Conservation (phyloP, 495 filamentous ascomycete species). For the Penicillium egyptiacum region DNA sequence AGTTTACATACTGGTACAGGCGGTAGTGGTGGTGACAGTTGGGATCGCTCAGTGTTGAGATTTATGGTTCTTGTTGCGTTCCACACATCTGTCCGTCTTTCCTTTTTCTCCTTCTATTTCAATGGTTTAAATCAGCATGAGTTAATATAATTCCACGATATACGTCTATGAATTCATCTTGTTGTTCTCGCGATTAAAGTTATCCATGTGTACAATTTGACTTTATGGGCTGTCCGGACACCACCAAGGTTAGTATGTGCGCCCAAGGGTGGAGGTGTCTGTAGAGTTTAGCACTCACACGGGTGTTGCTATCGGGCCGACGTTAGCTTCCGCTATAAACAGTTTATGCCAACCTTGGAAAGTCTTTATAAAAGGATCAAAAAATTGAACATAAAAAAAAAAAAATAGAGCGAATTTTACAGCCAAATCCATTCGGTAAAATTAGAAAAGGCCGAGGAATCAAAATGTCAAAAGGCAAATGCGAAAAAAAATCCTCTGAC, state of each 20-base stretch:
- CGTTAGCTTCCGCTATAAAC: background rate
- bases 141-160: conserved; percentile 27
- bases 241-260: too few relatives aligned
- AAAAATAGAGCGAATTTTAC: too few relatives aligned
- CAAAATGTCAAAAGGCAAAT: background rate
- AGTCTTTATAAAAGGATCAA: too few relatives aligned
- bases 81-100: conserved; percentile 10
- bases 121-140: conserved; percentile 9
- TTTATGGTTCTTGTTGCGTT: conserved; percentile 9
- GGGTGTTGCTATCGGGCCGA: background rate
- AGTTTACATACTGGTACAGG: background rate
- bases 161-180: conserved; percentile 4
- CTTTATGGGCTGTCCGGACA: background rate
- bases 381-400: too few relatives aligned
- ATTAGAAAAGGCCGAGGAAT: background rate
- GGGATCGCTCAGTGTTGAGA: conserved; percentile 10
- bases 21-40: conserved; percentile 1
- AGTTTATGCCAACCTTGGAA: too few relatives aligned
- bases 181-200: background rate
- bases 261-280: background rate
- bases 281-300: background rate
- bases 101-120: conserved; percentile 13
- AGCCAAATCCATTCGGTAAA: too few relatives aligned
- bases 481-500: conserved; percentile 4
- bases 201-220: background rate